phyloP scores from a whole-genome alignment of 176 grass and related monocot species.

The Eleusine indica region DNA sequence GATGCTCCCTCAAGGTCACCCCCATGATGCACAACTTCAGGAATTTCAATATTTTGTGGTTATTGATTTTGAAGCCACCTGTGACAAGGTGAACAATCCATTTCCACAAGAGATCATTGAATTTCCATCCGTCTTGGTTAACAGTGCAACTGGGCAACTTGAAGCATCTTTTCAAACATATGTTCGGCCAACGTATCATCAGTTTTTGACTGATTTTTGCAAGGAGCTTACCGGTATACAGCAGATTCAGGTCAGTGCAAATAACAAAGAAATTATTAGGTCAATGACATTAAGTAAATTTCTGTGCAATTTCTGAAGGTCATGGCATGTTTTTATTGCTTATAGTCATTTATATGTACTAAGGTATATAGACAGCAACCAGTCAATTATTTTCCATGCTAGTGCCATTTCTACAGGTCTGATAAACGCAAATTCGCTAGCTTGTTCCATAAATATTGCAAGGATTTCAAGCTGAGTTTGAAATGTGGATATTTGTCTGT shows the following conservation, averaged over 20 bases:
- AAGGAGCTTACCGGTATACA: constrained; percentile 98
- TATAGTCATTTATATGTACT: constrained; percentile 11
- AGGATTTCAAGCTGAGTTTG: not conserved
- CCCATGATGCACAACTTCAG: constrained; percentile 69
- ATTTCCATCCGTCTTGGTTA: constrained; percentile 98
- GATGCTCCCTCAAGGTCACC: constrained; percentile 66
- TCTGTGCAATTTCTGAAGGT: constrained; percentile 1
- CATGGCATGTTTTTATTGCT: constrained; percentile 6
- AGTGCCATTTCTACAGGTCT: not conserved
- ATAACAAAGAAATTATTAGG: constrained; percentile 6
- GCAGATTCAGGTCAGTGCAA: constrained; percentile 86
- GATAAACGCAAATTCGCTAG: not conserved
- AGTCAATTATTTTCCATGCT: constrained; percentile 1
- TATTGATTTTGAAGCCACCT: constrained; percentile 98
- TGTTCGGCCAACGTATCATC: constrained; percentile 81
- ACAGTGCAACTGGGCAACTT: constrained; percentile 87
- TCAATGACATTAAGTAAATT: not conserved
- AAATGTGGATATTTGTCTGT: constrained; percentile 2
- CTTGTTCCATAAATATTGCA: not conserved
- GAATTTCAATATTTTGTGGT: constrained; percentile 99
- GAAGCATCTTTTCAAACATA: constrained; percentile 99
- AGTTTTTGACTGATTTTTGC: constrained; percentile 92
- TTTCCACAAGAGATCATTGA: constrained; percentile 99
- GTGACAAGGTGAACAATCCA: constrained; percentile 84
- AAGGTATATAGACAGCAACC: constrained; percentile 2